Evolutionary conservation across 257 asterid genomes (phyloP).

Genomic region (Coffea canephora): DNA sequence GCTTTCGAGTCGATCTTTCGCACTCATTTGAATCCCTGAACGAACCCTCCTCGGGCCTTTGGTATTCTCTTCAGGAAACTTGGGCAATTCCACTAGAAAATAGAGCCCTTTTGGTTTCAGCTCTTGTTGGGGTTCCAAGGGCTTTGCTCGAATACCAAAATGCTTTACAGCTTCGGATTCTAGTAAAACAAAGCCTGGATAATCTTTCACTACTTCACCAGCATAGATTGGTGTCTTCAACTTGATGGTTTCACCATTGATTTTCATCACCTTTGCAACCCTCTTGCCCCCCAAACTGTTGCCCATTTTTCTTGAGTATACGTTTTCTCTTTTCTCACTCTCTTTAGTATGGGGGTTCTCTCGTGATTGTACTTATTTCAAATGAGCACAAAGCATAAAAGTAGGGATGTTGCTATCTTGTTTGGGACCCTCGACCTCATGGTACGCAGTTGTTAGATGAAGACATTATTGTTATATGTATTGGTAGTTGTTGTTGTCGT

Average conservation of each 20-base stretch:
- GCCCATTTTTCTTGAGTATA: slow-evolving; percentile 42
- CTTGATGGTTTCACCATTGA: slow-evolving; percentile 68
- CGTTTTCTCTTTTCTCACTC: neutral
- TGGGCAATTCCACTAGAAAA: slow-evolving; percentile 72
- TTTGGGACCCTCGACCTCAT: slow-evolving; percentile 10
- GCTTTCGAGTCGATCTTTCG: slow-evolving; percentile 90
- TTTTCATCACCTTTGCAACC: slow-evolving; percentile 71
- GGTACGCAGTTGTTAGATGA: slow-evolving; percentile 15
- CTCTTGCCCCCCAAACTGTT: slow-evolving; percentile 66
- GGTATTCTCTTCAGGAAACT: slow-evolving; percentile 40
- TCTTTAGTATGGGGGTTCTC: neutral
- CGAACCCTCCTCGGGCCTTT: slow-evolving; percentile 57
- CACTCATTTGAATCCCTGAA: slow-evolving; percentile 91
- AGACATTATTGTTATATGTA: slow-evolving; percentile 15
- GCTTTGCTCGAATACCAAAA: slow-evolving; percentile 73
- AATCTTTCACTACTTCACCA: slow-evolving; percentile 47
- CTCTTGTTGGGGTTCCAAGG: slow-evolving; percentile 71
- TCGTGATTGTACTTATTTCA: neutral
- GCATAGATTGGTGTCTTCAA: slow-evolving; percentile 61
- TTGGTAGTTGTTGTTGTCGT: slow-evolving; percentile 7
- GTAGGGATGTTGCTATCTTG: neutral
- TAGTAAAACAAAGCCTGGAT: slow-evolving; percentile 63
- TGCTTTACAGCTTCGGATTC: slow-evolving; percentile 87
- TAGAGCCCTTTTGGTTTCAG: slow-evolving; percentile 71
- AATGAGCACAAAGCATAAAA: slow-evolving; percentile 3